A percentile compares a stretch with the other conserved stretches of the same genome.
These are phyloP conservation scores for Globisporangium okanoganense DNA, from an alignment of 352 stramenopile genomes.

Conservation along the genomic window DNA sequence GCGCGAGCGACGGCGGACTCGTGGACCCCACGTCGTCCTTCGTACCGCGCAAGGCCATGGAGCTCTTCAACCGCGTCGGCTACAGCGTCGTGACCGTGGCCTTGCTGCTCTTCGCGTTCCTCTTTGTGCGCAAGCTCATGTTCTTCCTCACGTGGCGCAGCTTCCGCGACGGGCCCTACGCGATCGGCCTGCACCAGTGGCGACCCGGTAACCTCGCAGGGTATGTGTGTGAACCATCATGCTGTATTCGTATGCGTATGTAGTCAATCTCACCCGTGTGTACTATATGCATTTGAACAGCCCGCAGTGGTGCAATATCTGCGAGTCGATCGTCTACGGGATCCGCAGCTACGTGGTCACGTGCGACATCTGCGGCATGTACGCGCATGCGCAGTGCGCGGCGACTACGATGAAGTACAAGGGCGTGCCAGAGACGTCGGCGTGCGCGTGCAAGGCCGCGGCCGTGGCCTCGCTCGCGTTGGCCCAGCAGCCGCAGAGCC, in stretches of 20 bases:
- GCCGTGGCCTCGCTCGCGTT: constrained; percentile 13
- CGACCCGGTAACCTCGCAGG: constrained; percentile 67
- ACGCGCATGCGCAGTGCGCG: constrained; percentile 71
- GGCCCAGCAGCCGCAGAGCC: constrained; percentile 26
- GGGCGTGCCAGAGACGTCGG: constrained; percentile 15
- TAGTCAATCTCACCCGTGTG: neutral
- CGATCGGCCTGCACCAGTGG: constrained; percentile 72
- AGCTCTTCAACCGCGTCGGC: constrained; percentile 55
- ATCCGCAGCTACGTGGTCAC: constrained; percentile 85
- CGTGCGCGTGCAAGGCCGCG: constrained; percentile 15
- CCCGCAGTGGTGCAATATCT: constrained; percentile 81
- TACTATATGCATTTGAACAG: constrained; percentile 16
- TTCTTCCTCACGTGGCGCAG: constrained; percentile 82
- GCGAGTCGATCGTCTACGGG: constrained; percentile 72
- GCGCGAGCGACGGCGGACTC: constrained; percentile 14
- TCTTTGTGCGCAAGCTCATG: constrained; percentile 63
- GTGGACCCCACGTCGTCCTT: constrained; percentile 48
- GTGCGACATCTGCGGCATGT: constrained; percentile 84
- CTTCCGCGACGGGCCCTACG: constrained; percentile 75
- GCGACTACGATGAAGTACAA: constrained; percentile 47
- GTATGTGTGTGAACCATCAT: constrained; percentile 18
- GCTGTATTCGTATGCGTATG: neutral
- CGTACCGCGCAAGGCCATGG: constrained; percentile 42
- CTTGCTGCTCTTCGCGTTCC: constrained; percentile 43
- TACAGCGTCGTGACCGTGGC: constrained; percentile 48